Base-by-base conservation (phyloP, 306 rosid genomes). In the Purshia tridentata region DNA sequence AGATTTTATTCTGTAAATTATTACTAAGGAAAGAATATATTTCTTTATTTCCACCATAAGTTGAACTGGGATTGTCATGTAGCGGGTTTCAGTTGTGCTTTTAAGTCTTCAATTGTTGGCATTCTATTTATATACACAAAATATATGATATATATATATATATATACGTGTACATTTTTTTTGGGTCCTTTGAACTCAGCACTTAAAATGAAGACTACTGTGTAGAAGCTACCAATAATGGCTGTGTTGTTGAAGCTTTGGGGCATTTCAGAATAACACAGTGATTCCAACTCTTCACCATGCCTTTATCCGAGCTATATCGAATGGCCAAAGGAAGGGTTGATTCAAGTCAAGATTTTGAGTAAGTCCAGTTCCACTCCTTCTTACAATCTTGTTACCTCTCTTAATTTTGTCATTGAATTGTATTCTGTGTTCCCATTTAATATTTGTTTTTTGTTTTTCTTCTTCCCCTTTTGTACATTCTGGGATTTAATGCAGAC, bases 271-370 rank as follows among this genome's bases (percentile, higher is more conserved):
- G 56, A 83, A 80, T 67, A 58, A 74, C 70, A 73, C 45, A 23
- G 67, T 60, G 79, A 74, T 81, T 79, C 71, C 74, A 55, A n/a
- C 65, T 62, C 69, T 58, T 64, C 78, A 77, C 66, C 77, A 91
- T 94, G 99, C 97, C 99, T 84, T 75, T 94, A 18, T 88, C 90
- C 48, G 98, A 94, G 86, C 85, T 91, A 42, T 89, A 85, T 80
- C 89, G 90, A 66, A 63, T 88, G 76, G 83, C 90, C 51, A 84
- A 84, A 81, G 86, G 83, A 63, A 87, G 84, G 67, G 80, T 86
- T 76, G 91, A 84, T 69, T 73, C 88, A 13, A 55, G 52, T 78
- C 77, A 69, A 63, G 96, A 91, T 71, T 78, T 87, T 22, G 80
- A 78, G 99, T 94, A 91, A 84, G 97, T 82, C 73, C 79, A 48